Conservation (phyloP, 129 eudicot species). For the Cynara cardunculus region DNA sequence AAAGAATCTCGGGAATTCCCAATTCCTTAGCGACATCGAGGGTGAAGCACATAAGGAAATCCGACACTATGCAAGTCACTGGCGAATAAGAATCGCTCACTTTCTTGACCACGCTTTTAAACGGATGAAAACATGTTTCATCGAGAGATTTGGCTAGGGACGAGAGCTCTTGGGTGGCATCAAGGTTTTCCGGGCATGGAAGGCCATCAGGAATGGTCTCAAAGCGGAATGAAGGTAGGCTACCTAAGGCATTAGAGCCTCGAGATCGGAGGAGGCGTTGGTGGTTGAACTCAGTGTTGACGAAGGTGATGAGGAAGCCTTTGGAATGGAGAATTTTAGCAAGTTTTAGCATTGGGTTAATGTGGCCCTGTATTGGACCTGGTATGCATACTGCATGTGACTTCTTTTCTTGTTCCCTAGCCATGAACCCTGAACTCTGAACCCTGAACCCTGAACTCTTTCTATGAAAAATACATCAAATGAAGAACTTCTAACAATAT, state of each 20-base stretch:
- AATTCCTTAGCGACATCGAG: constrained; percentile 2
- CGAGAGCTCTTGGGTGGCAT: constrained; percentile 21
- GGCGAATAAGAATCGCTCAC: constrained; percentile 19
- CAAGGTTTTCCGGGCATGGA: constrained; percentile 4
- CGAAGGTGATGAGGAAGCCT: constrained; percentile 41
- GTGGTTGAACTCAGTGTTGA: constrained; percentile 12
- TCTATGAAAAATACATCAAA: neutral
- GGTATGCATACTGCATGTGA: constrained; percentile 39
- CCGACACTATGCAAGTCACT: constrained; percentile 35
- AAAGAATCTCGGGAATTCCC: constrained; percentile 17
- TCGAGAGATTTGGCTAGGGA: constrained; percentile 5
- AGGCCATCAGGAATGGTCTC: constrained; percentile 46
- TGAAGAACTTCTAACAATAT: neutral
- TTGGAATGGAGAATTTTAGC: constrained; percentile 29
- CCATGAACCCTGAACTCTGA: constrained; percentile 19
- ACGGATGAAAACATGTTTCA: constrained; percentile 11
- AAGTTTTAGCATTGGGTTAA: constrained; percentile 3
- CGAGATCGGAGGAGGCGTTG: constrained; percentile 17
- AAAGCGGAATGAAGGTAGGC: constrained; percentile 30
- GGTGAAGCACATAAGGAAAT: constrained; percentile 36
- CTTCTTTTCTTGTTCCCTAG: neutral
- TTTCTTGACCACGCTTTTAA: constrained; percentile 7
- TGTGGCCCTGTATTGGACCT: constrained; percentile 43
- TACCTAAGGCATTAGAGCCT: constrained; percentile 16
- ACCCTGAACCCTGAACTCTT: constrained; percentile 15